Percentiles rank a stretch among this genome's conserved stretches.
Conservation (phyloP, 2,329 filamentous ascomycete species). For the Aureobasidium vineae region DNA sequence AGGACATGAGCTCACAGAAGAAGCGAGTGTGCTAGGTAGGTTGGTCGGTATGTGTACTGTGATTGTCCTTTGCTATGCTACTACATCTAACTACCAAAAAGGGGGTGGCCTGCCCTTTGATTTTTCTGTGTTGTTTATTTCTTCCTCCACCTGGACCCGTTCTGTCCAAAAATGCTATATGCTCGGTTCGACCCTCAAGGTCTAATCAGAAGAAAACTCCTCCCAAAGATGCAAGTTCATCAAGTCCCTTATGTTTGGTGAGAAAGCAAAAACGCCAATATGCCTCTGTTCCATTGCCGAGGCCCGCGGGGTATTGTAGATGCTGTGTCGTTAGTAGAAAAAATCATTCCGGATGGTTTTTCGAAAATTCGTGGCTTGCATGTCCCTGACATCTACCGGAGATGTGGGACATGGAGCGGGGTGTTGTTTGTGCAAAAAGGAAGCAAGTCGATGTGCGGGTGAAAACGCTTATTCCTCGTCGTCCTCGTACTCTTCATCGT, state of each 20-base stretch:
- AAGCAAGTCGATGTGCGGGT: not conserved
- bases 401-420: not conserved
- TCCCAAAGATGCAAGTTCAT: constrained; percentile 11
- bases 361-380: not conserved
- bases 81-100: constrained; percentile 19
- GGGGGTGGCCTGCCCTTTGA: not conserved
- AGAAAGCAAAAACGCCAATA: not conserved
- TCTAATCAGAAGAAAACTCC: constrained; percentile 6
- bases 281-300: constrained; percentile 5
- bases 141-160: constrained; percentile 7
- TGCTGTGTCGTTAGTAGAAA: constrained; percentile 19
- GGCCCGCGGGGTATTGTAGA: constrained; percentile 20
- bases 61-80: constrained; percentile 15
- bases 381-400: constrained; percentile 2
- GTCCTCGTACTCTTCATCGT: not conserved
- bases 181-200: constrained; percentile 5
- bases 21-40: not conserved
- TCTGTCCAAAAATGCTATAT: constrained; percentile 1
- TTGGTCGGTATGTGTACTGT: not conserved
- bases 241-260: not conserved
- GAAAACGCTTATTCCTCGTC: not conserved
- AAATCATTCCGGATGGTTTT: constrained; percentile 22
- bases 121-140: not conserved
- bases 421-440: constrained; percentile 11
- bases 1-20: not conserved